A percentile compares a stretch with the other conserved stretches of the same genome.
phyloP scores from a whole-genome alignment of 345 rosid species.

The Passiflora organensis region DNA sequence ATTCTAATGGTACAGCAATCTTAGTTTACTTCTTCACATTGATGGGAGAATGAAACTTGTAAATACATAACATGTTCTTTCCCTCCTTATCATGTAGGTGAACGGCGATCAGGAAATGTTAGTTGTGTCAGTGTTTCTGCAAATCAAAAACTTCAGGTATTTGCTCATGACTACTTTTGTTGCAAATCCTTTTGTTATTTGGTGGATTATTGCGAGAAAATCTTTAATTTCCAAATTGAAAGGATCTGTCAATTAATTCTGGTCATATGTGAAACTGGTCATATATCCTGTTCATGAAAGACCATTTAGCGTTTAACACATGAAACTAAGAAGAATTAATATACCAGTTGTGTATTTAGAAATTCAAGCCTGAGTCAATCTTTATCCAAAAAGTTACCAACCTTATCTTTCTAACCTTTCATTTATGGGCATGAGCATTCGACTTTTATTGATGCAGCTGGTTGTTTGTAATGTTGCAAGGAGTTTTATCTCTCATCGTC shows the following conservation, averaged over 20 bases:
- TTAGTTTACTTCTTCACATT: conserved; percentile 3
- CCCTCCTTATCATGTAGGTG: conserved; percentile 37
- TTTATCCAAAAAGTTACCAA: too few species aligned
- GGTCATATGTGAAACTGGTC: too few species aligned
- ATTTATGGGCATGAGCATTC: too few species aligned
- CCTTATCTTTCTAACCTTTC: background rate
- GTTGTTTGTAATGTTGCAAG: too few species aligned
- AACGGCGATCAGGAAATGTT: conserved; percentile 71
- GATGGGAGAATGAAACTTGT: conserved; percentile 1
- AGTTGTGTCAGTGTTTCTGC: conserved; percentile 48
- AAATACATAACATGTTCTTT: background rate
- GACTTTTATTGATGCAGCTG: too few species aligned
- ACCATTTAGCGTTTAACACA: too few species aligned
- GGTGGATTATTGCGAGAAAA: too few species aligned
- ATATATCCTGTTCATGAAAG: too few species aligned
- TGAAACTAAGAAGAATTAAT: background rate
- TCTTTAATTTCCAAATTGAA: too few species aligned
- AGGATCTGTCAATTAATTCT: too few species aligned
- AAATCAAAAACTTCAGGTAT: conserved; percentile 57
- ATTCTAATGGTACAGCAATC: conserved; percentile 48
- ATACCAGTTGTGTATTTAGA: background rate
- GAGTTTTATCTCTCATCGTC: background rate
- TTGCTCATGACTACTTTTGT: background rate
- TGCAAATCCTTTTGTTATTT: background rate
- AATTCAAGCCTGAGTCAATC: background rate